phyloP scores from a whole-genome alignment of 179 eudicot genomes.

The Patellifolia procumbens region DNA sequence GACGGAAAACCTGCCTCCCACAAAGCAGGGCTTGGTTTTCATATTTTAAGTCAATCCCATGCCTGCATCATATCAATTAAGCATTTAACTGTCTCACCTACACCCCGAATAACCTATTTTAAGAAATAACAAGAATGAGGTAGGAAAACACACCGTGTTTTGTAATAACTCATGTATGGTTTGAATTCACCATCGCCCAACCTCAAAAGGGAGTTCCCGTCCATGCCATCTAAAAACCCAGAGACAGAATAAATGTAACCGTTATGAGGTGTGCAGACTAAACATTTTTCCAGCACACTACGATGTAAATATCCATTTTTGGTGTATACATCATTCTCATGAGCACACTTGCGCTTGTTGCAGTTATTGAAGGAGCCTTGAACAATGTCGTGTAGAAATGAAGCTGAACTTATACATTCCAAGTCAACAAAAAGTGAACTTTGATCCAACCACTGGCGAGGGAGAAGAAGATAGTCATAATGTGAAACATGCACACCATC shows the following conservation, averaged over 20 bases:
- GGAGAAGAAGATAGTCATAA: conserved; percentile 73
- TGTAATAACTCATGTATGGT: conserved; percentile 59
- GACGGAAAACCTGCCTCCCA: conserved; percentile 56
- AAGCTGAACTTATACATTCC: conserved; percentile 53
- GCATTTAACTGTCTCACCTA: background rate
- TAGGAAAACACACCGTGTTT: conserved; percentile 41
- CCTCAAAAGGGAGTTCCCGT: conserved; percentile 50
- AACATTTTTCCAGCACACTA: conserved; percentile 59
- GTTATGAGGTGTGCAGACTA: conserved; percentile 84
- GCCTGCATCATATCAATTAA: conserved; percentile 39
- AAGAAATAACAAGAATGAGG: background rate
- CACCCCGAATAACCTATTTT: background rate
- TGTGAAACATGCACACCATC: conserved; percentile 21
- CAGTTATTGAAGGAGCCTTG: conserved; percentile 10
- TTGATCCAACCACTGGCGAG: conserved; percentile 34
- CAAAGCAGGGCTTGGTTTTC: conserved; percentile 54
- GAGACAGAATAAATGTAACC: conserved; percentile 54
- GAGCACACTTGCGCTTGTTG: conserved; percentile 13
- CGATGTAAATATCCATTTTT: conserved; percentile 48
- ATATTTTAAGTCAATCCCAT: conserved; percentile 59
- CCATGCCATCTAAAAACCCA: conserved; percentile 47
- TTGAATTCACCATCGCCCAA: conserved; percentile 35
- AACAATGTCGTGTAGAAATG: conserved; percentile 22
- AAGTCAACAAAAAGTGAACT: conserved; percentile 54
- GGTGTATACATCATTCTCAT: conserved; percentile 36